Evolutionary conservation across 306 rosid genomes (phyloP), one percentile per base, ranked within the genome.

Genomic region (Prunus salicina): DNA sequence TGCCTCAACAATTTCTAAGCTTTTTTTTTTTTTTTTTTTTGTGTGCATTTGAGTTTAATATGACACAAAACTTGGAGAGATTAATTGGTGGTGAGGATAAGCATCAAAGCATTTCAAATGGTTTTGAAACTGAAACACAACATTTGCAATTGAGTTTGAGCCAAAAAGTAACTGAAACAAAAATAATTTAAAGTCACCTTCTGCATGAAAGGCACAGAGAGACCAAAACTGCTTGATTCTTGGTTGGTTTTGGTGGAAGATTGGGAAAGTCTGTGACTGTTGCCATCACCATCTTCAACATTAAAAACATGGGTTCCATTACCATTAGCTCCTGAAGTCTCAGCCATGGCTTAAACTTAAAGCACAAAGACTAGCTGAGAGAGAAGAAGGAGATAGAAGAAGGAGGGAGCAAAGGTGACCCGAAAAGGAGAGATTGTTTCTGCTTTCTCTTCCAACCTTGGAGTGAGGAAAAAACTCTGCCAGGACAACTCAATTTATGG

Each of bases 131-230:
- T 2, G 15, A 19, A 38, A 30, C 38, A 60, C 4, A 20, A 27
- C 57, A 49, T 47, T 69, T 13, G 13, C 4, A 67, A 19, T 20
- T n/a, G 53, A 3, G 25, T 20, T 67, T 67, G 56, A 6, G 18
- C 11, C 72, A 32, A 69, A 27, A 46, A 38, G 57, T 30, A 55
- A 56, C 12, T 47, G 64, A 16, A 58, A 27, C 12, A 14, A 68
- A 13, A 19, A 47, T 24, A 6, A 25, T 60, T 60, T 24, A 13
- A 51, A 38, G 30, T 50, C 55, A 91, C 98, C 97, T 92, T 90
- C 69, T 92, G 98, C 57, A 89, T 51, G 84, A 95, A 86, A 78
- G 84, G 78, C 2, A 89, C 78, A 32, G 86, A 80, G 64, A 74
- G 16, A 32, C 51, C 55, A 55, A 66, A 22, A 67, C 63, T 9